Evolutionary conservation across 2,329 filamentous ascomycete genomes (phyloP).

Genomic region (Talaromyces sp.): DNA sequence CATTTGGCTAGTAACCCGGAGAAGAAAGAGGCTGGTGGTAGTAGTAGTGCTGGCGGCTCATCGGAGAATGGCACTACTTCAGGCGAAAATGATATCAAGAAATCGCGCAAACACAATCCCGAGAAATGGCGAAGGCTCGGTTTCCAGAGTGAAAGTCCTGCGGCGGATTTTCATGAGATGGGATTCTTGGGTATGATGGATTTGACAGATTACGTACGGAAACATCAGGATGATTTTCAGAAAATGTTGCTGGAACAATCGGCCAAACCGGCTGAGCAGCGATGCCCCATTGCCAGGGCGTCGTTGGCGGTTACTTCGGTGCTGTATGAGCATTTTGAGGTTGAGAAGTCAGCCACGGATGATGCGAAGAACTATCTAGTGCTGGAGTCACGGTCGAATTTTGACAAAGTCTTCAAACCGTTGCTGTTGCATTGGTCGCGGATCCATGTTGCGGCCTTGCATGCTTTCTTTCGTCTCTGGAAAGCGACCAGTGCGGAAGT

Average conservation of each 20-base stretch:
- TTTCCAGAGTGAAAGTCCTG: slow-evolving; percentile 86
- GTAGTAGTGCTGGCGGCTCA: background rate
- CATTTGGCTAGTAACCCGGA: slow-evolving; percentile 70
- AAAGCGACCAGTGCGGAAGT: slow-evolving; percentile 79
- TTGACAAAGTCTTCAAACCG: slow-evolving; percentile 84
- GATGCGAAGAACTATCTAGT: slow-evolving; percentile 74
- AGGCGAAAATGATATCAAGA: slow-evolving; percentile 48
- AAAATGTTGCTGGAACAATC: slow-evolving; percentile 90
- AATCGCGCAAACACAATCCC: slow-evolving; percentile 72
- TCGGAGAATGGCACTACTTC: slow-evolving; percentile 23
- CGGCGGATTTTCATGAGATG: slow-evolving; percentile 76
- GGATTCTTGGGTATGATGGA: slow-evolving; percentile 98
- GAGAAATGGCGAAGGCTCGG: slow-evolving; percentile 92
- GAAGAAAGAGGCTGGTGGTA: slow-evolving; percentile 26
- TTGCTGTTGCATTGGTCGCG: slow-evolving; percentile 90
- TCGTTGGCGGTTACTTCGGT: slow-evolving; percentile 84
- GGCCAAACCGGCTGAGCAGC: slow-evolving; percentile 64
- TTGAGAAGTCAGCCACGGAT: slow-evolving; percentile 78
- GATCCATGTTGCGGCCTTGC: slow-evolving; percentile 78
- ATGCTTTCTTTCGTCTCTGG: slow-evolving; percentile 90
- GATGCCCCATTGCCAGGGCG: slow-evolving; percentile 83
- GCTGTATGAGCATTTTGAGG: slow-evolving; percentile 92
- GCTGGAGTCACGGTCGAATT: slow-evolving; percentile 71
- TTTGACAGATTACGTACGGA: slow-evolving; percentile 86
- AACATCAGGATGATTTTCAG: slow-evolving; percentile 88